Conservation (phyloP, 2,329 filamentous ascomycete species). For the Paraphoma sp. region DNA sequence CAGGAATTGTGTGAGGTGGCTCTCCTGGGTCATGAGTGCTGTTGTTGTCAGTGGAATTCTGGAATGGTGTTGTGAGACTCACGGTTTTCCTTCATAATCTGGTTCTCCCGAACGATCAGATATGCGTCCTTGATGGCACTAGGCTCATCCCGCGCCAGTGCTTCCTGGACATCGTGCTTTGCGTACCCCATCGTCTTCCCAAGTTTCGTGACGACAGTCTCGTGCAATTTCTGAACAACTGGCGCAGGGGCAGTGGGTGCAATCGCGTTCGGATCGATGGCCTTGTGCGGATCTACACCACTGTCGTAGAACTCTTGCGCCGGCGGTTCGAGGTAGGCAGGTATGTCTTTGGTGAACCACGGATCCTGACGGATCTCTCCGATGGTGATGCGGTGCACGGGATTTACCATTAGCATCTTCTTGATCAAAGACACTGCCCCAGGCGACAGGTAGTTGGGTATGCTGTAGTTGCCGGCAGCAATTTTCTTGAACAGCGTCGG, state of each 20-base stretch:
- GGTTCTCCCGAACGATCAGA: slow-evolving; percentile 96
- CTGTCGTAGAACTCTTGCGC: slow-evolving; percentile 93
- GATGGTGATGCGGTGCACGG: slow-evolving; percentile 91
- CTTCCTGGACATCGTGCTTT: slow-evolving; percentile 92
- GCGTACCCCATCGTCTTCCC: slow-evolving; percentile 98
- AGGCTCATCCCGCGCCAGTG: slow-evolving; percentile 87
- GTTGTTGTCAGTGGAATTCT: slow-evolving; percentile 19
- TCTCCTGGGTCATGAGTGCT: slow-evolving; percentile 63
- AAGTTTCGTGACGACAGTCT: slow-evolving; percentile 92
- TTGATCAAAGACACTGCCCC: slow-evolving; percentile 85
- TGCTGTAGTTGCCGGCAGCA: slow-evolving; percentile 88
- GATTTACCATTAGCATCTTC: slow-evolving; percentile 94
- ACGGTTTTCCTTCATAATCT: slow-evolving; percentile 95
- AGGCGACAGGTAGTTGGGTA: slow-evolving; percentile 87
- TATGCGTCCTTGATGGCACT: slow-evolving; percentile 99
- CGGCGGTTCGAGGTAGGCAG: slow-evolving; percentile 83
- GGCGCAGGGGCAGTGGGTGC: slow-evolving; percentile 74
- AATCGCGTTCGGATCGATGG: slow-evolving; percentile 82
- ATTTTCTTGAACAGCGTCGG: slow-evolving; percentile 98
- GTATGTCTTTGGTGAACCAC: slow-evolving; percentile 90
- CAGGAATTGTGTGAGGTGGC: slow-evolving; percentile 61
- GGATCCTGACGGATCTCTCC: slow-evolving; percentile 90
- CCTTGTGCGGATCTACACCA: slow-evolving; percentile 90
- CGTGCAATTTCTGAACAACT: slow-evolving; percentile 87
- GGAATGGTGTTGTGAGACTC: slow-evolving; percentile 53